phyloP scores from a whole-genome alignment of 2,329 filamentous ascomycete species.

The Arthroderma sp. region DNA sequence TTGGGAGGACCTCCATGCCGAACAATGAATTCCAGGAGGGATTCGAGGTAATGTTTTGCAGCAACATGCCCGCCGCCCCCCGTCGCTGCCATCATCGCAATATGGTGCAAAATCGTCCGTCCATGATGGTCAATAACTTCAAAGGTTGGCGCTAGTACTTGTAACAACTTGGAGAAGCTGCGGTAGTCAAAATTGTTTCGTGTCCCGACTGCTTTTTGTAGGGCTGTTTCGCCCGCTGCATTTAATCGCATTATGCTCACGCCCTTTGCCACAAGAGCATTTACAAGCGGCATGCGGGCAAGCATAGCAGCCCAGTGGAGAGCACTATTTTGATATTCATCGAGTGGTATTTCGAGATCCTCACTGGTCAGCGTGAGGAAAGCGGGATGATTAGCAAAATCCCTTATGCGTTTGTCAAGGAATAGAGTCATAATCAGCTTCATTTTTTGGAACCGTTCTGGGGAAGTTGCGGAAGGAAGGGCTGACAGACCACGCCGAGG shows the following conservation, averaged over 20 bases:
- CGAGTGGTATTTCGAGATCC: slow-evolving; percentile 86
- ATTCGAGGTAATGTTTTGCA: slow-evolving; percentile 91
- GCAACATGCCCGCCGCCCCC: slow-evolving; percentile 75
- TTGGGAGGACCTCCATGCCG: slow-evolving; percentile 59
- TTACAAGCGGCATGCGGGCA: slow-evolving; percentile 68
- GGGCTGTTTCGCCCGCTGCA: slow-evolving; percentile 73
- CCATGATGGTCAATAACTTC: slow-evolving; percentile 82
- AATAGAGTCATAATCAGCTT: slow-evolving; percentile 72
- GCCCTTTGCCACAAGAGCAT: slow-evolving; percentile 67
- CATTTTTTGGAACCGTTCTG: slow-evolving; percentile 66
- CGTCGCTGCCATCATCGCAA: slow-evolving; percentile 88
- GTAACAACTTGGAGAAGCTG: slow-evolving; percentile 80
- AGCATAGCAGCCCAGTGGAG: slow-evolving; percentile 94
- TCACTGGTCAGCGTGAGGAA: slow-evolving; percentile 60
- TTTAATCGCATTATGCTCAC: slow-evolving; percentile 84
- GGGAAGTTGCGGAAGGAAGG: slow-evolving; percentile 39
- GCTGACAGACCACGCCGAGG: slow-evolving; percentile 22
- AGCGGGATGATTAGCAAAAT: slow-evolving; percentile 62
- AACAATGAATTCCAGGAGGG: slow-evolving; percentile 85
- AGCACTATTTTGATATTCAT: slow-evolving; percentile 71
- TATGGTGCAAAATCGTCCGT: slow-evolving; percentile 87
- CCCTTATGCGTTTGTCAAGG: slow-evolving; percentile 56
- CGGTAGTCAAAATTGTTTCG: slow-evolving; percentile 88
- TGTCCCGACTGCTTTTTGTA: slow-evolving; percentile 85
- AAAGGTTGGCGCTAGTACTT: slow-evolving; percentile 78